Evolutionary conservation across 129 eudicot species (phyloP).

Genomic region (Calendula officinalis): DNA sequence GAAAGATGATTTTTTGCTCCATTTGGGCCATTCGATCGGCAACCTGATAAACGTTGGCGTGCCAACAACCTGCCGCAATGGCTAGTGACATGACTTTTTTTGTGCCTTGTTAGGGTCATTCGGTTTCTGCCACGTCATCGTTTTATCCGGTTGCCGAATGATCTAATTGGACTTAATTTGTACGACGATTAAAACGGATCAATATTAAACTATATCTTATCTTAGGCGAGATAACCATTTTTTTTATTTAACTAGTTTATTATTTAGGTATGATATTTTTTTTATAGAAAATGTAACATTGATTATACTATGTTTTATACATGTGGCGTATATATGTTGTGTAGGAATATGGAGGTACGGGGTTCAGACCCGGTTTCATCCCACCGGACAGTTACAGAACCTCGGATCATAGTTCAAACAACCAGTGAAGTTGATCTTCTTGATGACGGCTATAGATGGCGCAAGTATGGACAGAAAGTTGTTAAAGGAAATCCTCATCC

Average conservation of each 20-base stretch:
- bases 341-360: constrained; percentile 64
- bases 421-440: constrained; percentile 97
- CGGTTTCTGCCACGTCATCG: too few species aligned
- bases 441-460: constrained; percentile 96
- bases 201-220: too few species aligned
- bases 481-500: constrained; percentile 97
- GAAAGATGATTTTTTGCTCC: too few species aligned
- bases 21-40: too few species aligned
- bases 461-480: constrained; percentile 93
- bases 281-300: constrained; percentile 17
- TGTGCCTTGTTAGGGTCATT: too few species aligned
- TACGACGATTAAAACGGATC: neutral
- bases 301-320: constrained; percentile 1
- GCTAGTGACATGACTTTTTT: too few species aligned
- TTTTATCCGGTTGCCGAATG: too few species aligned
- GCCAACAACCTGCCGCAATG: too few species aligned
- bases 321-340: constrained; percentile 21
- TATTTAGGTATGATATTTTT: constrained; percentile 4
- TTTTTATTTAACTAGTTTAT: neutral
- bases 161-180: neutral
- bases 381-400: constrained; percentile 75
- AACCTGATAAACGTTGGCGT: too few species aligned
- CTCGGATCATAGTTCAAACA: constrained; percentile 88
- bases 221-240: neutral
- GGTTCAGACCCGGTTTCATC: constrained; percentile 60